Conservation (phyloP, 805 yeast species). For the Kodamaea leandrae region DNA sequence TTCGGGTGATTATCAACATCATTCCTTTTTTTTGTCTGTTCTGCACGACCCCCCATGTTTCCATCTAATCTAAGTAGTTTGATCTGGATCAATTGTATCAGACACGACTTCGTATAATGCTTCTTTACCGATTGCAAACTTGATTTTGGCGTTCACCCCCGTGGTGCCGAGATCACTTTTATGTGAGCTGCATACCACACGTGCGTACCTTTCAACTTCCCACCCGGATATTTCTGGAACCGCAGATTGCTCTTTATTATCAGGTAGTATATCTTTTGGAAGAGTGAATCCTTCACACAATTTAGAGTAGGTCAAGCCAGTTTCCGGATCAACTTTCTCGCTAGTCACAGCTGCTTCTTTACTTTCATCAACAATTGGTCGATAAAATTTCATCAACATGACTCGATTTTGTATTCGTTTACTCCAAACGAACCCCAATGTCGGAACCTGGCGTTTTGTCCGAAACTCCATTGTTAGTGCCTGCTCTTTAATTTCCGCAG, state of each 20-base stretch:
- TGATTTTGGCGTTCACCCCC: slow-evolving; percentile 11
- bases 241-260: slow-evolving; percentile 1
- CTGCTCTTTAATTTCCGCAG: neutral
- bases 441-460: slow-evolving; percentile 26
- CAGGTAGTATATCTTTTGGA: neutral
- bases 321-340: slow-evolving; percentile 15
- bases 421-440: slow-evolving; percentile 35
- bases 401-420: slow-evolving; percentile 25
- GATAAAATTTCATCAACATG: slow-evolving; percentile 28
- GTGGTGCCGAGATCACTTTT: slow-evolving; percentile 1
- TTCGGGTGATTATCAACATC: slow-evolving; percentile 17
- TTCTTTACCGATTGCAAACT: slow-evolving; percentile 16
- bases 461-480: neutral
- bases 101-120: slow-evolving; percentile 13
- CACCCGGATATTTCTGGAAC: slow-evolving; percentile 21
- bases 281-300: slow-evolving; percentile 14
- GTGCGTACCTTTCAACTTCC: slow-evolving; percentile 24
- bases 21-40: slow-evolving; percentile 5
- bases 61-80: neutral
- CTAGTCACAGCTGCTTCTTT: neutral
- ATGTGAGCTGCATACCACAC: slow-evolving; percentile 6
- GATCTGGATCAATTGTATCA: neutral
- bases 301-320: slow-evolving; percentile 13
- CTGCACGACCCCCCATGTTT: slow-evolving; percentile 9
- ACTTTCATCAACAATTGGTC: slow-evolving; percentile 20